Evolutionary conservation across 306 rosid species (phyloP).

Genomic region (Spatholobus suberectus): DNA sequence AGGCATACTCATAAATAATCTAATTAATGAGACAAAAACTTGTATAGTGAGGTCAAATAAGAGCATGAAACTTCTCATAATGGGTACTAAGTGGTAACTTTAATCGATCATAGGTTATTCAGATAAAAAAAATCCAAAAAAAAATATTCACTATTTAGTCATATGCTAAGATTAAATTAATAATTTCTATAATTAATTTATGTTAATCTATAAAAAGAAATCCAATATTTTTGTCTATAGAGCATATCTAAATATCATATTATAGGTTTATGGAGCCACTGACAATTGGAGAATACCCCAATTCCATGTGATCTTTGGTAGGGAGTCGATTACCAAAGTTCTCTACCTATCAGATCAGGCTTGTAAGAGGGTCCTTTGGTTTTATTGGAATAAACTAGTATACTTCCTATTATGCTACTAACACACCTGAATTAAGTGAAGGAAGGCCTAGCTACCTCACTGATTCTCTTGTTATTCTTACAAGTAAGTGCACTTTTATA

Average conservation of each 20-base stretch:
- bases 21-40: too few relatives aligned
- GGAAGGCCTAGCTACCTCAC: constrained; percentile 12
- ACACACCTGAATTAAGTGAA: constrained; percentile 27
- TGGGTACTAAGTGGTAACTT: too few relatives aligned
- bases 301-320: constrained; percentile 26
- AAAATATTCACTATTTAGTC: too few relatives aligned
- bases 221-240: background rate
- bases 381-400: constrained; percentile 47
- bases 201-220: too few relatives aligned
- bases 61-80: too few relatives aligned
- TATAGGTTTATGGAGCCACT: constrained; percentile 43
- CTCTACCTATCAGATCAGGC: background rate
- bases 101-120: too few relatives aligned
- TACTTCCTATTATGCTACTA: constrained; percentile 26
- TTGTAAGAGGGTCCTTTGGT: constrained; percentile 37
- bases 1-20: too few relatives aligned
- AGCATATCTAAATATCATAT: background rate
- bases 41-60: too few relatives aligned
- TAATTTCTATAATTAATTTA: too few relatives aligned
- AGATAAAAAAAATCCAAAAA: too few relatives aligned
- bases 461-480: constrained; percentile 11
- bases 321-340: constrained; percentile 39
- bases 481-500: constrained; percentile 19
- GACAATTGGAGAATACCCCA: constrained; percentile 31
- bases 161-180: too few relatives aligned